Evolutionary conservation across 2,329 filamentous ascomycete genomes (phyloP).

Genomic region (Epichloe hybrida): DNA sequence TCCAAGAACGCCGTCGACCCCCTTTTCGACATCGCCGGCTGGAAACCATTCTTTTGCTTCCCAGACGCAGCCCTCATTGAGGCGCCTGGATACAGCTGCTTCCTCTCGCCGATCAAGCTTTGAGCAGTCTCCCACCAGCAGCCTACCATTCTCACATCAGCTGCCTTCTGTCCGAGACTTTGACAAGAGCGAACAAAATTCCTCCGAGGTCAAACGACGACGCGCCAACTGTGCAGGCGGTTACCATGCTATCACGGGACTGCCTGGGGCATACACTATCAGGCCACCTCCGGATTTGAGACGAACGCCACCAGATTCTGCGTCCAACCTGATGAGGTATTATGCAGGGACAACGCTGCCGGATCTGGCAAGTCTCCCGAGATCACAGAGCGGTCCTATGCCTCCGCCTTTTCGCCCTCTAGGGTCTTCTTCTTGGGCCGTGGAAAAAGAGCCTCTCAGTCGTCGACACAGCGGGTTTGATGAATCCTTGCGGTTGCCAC

Average conservation of each 20-base stretch:
- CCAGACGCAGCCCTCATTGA: slow-evolving; percentile 9
- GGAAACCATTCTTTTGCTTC: slow-evolving; percentile 12
- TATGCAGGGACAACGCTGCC: slow-evolving; percentile 16
- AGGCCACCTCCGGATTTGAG: slow-evolving; percentile 6
- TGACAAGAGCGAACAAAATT: slow-evolving; percentile 26
- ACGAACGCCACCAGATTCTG: slow-evolving; percentile 12
- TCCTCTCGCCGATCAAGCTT: slow-evolving; percentile 16
- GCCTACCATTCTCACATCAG: slow-evolving; percentile 12
- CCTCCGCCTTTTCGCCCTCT: slow-evolving; percentile 40
- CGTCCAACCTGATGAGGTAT: slow-evolving; percentile 7
- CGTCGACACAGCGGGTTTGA: slow-evolving; percentile 36
- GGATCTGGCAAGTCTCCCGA: slow-evolving; percentile 17
- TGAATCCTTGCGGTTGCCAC: slow-evolving; percentile 39
- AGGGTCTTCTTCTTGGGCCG: slow-evolving; percentile 13
- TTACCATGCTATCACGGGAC: slow-evolving; percentile 16
- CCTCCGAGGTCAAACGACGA: slow-evolving; percentile 47
- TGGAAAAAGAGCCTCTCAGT: slow-evolving; percentile 16
- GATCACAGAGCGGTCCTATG: slow-evolving; percentile 30
- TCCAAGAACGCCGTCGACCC: slow-evolving; percentile 43
- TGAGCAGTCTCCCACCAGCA: slow-evolving; percentile 13
- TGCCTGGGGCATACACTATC: slow-evolving; percentile 4
- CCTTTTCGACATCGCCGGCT: slow-evolving; percentile 24
- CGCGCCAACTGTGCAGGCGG: slow-evolving; percentile 35
- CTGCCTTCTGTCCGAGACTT: slow-evolving; percentile 13
- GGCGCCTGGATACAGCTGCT: slow-evolving; percentile 12